Conservation (phyloP, 768 basidiomycete genomes). For the Tylopilus vinaceipallidus region DNA sequence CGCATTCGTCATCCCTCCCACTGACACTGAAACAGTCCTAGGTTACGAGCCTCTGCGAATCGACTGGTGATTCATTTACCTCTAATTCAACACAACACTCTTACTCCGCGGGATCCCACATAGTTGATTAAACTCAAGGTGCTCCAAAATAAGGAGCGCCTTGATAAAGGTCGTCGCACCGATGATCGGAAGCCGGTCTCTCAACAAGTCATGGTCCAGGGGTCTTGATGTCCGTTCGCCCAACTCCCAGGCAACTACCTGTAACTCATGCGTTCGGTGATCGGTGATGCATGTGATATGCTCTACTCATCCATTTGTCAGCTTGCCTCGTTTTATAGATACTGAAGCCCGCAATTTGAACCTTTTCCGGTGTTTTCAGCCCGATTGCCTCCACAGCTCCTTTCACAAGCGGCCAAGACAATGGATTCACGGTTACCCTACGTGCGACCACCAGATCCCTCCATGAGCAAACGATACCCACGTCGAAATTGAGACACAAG, state of each 20-base stretch:
- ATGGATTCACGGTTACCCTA: conserved; percentile 1
- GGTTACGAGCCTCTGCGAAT: too few relatives aligned
- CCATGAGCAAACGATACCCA: not conserved
- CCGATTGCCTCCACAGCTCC: conserved; percentile 7
- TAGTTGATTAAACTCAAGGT: conserved; percentile 9
- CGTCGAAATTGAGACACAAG: conserved; percentile 13
- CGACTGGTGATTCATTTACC: too few relatives aligned
- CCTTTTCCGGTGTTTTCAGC: not conserved
- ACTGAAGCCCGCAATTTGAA: too few relatives aligned
- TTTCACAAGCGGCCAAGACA: not conserved
- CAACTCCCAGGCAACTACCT: too few relatives aligned
- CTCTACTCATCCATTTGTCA: too few relatives aligned
- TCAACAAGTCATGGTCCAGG: conserved; percentile 5
- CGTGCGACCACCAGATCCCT: not conserved
- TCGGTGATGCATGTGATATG: too few relatives aligned
- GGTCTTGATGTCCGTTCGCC: not conserved
- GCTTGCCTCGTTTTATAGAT: too few relatives aligned
- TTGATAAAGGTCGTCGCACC: conserved; percentile 8
- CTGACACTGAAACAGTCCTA: conserved; percentile 1
- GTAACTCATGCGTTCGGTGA: too few relatives aligned
- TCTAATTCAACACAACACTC: conserved; percentile 3
- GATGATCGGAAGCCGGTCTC: conserved; percentile 5
- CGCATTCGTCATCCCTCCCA: conserved; percentile 1
- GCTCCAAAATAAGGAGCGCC: conserved; percentile 2
- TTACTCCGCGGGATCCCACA: conserved; percentile 5